These are phyloP conservation scores for Chamaecyparis obtusa DNA, from an alignment of 75 land plant genomes.

Conservation along the genomic window DNA sequence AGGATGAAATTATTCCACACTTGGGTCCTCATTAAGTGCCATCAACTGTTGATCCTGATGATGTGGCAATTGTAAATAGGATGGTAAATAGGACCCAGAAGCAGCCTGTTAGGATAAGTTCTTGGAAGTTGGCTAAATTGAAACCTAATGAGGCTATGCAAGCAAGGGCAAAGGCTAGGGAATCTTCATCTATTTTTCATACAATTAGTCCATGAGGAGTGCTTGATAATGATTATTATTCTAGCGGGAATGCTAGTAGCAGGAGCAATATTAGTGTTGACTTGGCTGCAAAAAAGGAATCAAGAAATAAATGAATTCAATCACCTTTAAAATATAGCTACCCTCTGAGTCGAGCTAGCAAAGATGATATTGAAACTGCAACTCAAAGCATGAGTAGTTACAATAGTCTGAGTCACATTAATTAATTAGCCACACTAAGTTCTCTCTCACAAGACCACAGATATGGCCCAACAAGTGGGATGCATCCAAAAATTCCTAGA, in stretches of 20 bases:
- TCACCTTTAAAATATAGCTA: constrained; percentile 36
- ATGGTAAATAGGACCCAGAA: constrained; percentile 39
- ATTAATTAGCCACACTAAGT: constrained; percentile 24
- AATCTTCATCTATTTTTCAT: constrained; percentile 78
- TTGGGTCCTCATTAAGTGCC: constrained; percentile 75
- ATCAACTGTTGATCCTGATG: constrained; percentile 83
- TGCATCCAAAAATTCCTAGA: constrained; percentile 8
- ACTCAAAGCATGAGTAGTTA: constrained; percentile 46
- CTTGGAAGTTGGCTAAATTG: constrained; percentile 87
- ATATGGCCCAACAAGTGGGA: constrained; percentile 2
- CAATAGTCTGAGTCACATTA: constrained; percentile 45
- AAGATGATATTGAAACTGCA: constrained; percentile 43
- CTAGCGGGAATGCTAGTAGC: constrained; percentile 55
- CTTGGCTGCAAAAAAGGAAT: constrained; percentile 24
- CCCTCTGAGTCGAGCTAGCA: constrained; percentile 54
- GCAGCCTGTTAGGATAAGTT: constrained; percentile 72
- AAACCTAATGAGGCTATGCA: constrained; percentile 68
- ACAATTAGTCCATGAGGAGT: constrained; percentile 41
- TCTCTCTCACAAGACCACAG: constrained; percentile 27
- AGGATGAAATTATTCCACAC: constrained; percentile 86
- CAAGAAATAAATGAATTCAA: constrained; percentile 18
- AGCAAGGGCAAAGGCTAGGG: constrained; percentile 90
- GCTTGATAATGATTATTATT: constrained; percentile 50
- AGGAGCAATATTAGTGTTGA: constrained; percentile 53
- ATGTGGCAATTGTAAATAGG: constrained; percentile 25